Evolutionary conservation across 2,329 filamentous ascomycete species (phyloP), one percentile per base, ranked within the genome.

Genomic region (Camptophora hylomeconis): DNA sequence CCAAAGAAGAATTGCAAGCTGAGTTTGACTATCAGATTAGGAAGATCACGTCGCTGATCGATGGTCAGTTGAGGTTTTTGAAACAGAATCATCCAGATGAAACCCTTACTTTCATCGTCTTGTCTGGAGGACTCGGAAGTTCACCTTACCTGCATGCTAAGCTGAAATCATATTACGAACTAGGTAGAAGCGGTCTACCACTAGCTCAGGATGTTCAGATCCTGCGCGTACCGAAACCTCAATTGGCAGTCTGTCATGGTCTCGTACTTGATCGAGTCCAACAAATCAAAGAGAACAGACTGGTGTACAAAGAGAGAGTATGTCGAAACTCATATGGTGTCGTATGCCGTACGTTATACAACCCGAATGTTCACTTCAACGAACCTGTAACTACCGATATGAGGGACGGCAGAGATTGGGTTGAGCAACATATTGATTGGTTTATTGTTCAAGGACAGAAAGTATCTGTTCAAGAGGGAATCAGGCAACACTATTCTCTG

Each of bases 241-340:
- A 32, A 17, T 34, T 40, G 14, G 19, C 23, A 3, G 42, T 45
- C 10, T 35, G 34, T 12, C 35, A 37, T 17, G 42, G 42, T 11
- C 21, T 45, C 8, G 39, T 45, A 3, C 34, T 40, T 24, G 38
- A 45, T 19, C 31, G 40, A 7, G 32, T 39, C 5, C 40, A 45
- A 20, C 28, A 36, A 9, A 26, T 42, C 18, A 28, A 26, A 5
- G 24, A 28, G n/a, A 25, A 34, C 4, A 24, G 17, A 7, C 20
- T 26, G 5, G 27, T 44, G 8, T 38, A 41, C 27, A 36, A 31
- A 10, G 31, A 38, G 24, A 24, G 36, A 10, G 43, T 39, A 23
- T 41, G 38, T 23, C 38, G 39, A 8, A 26, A 34, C 5, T 41
- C 35, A n/a, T 45, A 45, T 26, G 42, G 42, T 3, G 32, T 45